Base-by-base conservation (phyloP, 306 rosid species). In the Medicago lupulina region DNA sequence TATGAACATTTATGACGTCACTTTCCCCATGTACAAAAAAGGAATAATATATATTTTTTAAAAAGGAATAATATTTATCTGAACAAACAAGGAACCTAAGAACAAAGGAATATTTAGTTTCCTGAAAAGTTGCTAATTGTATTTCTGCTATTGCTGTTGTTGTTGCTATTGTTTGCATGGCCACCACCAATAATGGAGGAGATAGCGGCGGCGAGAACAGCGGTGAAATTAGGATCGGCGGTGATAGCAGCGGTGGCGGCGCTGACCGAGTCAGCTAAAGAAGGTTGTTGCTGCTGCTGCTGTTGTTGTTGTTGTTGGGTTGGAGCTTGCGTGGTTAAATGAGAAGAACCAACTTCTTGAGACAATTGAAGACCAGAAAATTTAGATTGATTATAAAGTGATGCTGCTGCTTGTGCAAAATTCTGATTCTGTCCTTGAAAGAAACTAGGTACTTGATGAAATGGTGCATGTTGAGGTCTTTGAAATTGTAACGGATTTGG, bases 201-300 rank as follows among this genome's bases (percentile, higher is more conserved):
- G 83, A 96, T 92, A 12, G 99, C 99, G 1, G 99, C 99, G 0
- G 98, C 99, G 6, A 96, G 91, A 0, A 86, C 99, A 0, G 98
- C 99, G 0, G 96, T 90, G 88, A 96, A 96, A 50, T 87, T 89
- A 0, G 99, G 99, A 47, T 96, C 97, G 5, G 93, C 76, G 0
- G 99, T 88, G 85, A 96, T 90, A 40, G 97, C 97, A 0, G 98
- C 92, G 0, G 98, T 86, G 41, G 98, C 98, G 0, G 98, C 98
- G 50, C 86, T 91, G 57, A 92, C 89, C 0, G 92, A 79, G 50
- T 95, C 97, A 21, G 92, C 89, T 18, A 85, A 62, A 0, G 91
- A 83, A 8, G 91, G 81, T 12, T 82, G 80, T 8, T 71, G 91
- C 2, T 41, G 71, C 31, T 18, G 82, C 1, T 36, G 70, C 5